Conservation (phyloP, 2,329 filamentous ascomycete genomes). For the Bipolaris oryzae region DNA sequence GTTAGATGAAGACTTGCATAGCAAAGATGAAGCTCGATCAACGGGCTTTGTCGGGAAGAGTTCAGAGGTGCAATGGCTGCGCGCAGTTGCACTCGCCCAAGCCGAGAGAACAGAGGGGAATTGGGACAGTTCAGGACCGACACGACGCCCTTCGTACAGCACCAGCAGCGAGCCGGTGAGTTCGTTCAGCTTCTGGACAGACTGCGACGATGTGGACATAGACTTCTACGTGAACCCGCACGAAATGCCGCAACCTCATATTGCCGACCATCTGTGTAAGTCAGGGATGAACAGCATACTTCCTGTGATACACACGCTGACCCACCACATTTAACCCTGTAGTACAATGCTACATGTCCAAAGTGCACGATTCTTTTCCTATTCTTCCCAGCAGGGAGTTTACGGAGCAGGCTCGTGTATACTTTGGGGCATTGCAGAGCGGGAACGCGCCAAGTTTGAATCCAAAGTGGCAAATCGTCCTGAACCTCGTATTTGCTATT, state of each 20-base stretch:
- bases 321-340: neutral
- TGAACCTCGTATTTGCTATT: slow-evolving; percentile 54
- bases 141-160: slow-evolving; percentile 15
- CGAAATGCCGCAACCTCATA: slow-evolving; percentile 39
- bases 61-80: slow-evolving; percentile 44
- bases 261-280: slow-evolving; percentile 36
- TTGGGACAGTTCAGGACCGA: neutral
- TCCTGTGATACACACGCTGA: neutral
- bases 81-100: slow-evolving; percentile 30
- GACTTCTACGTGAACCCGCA: slow-evolving; percentile 39
- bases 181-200: slow-evolving; percentile 43
- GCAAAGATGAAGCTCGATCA: slow-evolving; percentile 31
- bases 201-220: slow-evolving; percentile 33
- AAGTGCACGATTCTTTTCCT: slow-evolving; percentile 49
- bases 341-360: slow-evolving; percentile 47
- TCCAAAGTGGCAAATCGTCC: slow-evolving; percentile 46
- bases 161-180: slow-evolving; percentile 37
- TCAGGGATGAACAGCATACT: neutral
- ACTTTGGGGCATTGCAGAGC: slow-evolving; percentile 31
- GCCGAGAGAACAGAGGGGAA: slow-evolving; percentile 25
- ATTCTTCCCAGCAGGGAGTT: slow-evolving; percentile 45
- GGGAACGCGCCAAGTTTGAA: slow-evolving; percentile 27
- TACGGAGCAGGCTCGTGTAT: slow-evolving; percentile 42
- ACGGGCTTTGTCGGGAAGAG: slow-evolving; percentile 45
- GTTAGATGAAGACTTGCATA: slow-evolving; percentile 38